phyloP scores from a whole-genome alignment of 352 stramenopile genomes.

The Blastocystis sp. region DNA sequence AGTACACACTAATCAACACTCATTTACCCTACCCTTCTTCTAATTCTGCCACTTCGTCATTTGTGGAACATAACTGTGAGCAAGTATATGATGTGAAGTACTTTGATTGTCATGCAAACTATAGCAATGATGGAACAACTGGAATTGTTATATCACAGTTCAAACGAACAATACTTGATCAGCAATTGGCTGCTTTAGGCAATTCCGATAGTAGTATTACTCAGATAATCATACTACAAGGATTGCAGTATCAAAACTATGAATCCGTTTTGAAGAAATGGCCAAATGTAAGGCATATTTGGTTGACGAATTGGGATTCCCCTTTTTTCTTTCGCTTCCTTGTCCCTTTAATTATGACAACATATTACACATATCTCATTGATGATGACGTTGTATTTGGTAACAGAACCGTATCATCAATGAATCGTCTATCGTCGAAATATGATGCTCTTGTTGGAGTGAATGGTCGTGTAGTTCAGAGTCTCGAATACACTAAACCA shows the following conservation, averaged over 20 bases:
- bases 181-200: neutral
- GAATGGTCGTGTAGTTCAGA: neutral
- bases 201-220: neutral
- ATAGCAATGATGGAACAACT: neutral
- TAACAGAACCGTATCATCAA: neutral
- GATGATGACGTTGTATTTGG: neutral
- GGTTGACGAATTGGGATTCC: neutral
- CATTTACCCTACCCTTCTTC: neutral
- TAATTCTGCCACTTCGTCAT: neutral
- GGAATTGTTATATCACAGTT: conserved; percentile 48
- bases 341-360: neutral
- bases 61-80: neutral
- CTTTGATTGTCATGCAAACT: neutral
- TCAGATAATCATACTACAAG: conserved; percentile 18
- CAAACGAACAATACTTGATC: neutral
- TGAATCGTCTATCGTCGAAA: neutral
- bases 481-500: neutral
- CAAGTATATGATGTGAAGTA: neutral
- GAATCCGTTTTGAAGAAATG: conserved; percentile 1
- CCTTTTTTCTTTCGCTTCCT: neutral
- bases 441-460: neutral
- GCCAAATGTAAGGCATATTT: neutral
- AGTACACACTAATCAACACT: neutral
- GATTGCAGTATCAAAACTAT: neutral
- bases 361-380: neutral